Evolutionary conservation across 1,284 basidiomycete species (phyloP), one percentile per base, ranked within the genome.

Genomic region (Inonotus obliquus): DNA sequence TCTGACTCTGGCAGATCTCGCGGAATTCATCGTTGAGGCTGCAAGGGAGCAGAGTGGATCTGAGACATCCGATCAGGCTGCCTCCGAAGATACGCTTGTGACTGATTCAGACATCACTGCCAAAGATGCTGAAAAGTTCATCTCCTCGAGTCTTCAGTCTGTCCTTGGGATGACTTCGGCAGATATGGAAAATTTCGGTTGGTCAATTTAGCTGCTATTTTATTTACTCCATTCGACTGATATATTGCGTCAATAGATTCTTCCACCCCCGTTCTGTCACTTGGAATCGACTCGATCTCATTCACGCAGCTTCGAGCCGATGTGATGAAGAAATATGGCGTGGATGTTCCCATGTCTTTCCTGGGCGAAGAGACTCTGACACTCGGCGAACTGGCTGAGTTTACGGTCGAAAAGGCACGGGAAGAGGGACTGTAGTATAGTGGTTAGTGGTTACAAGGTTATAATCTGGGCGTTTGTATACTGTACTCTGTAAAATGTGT

Each of bases 311-410:
- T 62, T 17, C 61, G 61, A 17, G 56, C 56, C 9, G 55, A 57
- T 25, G 39, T 62, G 11, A 38, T 56, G 25, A 61, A 61, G 44
- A 47, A 51, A 32, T 56, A 35, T 21, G 54, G 54, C 17, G 61
- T 62, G 10, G 57, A 62, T 27, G 35, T 62, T 10, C 61, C 61
- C 11, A 62, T 62, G 61, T 25, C 61, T 17, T 62, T 62, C 57
- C 51, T 62, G 11, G 61, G 57, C 25, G 61, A 62, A 35, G 61
- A 62, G 13, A 19, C 60, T 6, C 60, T 61, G 23, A 61, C 60
- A 10, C 60, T 61, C 19, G 45, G 45, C 17, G 60, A 61, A 41
- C 54, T 61, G n/a, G 60, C 60, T 10, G 60, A 61, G 14, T 61
- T 56, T 38, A 57, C 60, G 9, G 45, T 61, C 17, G 60, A 61